Conservation (phyloP, 192 early-diverging fungal species). For the Jimgerdemannia lactiflua region DNA sequence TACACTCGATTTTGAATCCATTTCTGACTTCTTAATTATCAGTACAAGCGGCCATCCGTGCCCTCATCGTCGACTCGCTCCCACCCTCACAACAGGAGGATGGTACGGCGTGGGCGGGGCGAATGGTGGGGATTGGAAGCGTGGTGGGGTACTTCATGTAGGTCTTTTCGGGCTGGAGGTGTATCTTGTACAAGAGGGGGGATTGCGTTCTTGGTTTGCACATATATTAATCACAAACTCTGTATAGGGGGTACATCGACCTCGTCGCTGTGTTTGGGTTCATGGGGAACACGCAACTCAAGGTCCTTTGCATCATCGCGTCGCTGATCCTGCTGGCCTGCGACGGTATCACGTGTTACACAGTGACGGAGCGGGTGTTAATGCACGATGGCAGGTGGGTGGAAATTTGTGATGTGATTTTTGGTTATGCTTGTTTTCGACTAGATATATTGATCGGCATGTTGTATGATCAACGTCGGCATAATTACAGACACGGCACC, state of each 20-base stretch:
- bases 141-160: conserved; percentile 83
- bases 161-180: background rate
- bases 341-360: conserved; percentile 70
- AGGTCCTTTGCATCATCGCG: conserved; percentile 79
- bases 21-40: background rate
- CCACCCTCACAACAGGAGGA: conserved; percentile 80
- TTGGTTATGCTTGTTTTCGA: no score
- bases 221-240: background rate
- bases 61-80: conserved; percentile 82
- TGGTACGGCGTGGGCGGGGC: conserved; percentile 84
- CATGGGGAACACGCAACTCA: conserved; percentile 77
- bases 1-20: background rate
- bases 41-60: conserved; percentile 84
- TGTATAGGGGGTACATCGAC: conserved; percentile 70
- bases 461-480: background rate
- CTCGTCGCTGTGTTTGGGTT: conserved; percentile 64
- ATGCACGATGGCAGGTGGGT: conserved; percentile 25
- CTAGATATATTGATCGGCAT: background rate
- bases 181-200: no score
- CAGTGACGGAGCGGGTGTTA: conserved; percentile 48
- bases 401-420: no score
- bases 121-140: conserved; percentile 87
- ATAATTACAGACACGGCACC: background rate
- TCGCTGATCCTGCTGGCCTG: conserved; percentile 55
- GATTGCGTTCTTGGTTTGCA: background rate